Evolutionary conservation across 192 early-diverging fungal species (phyloP).

Genomic region (Podila epigama): DNA sequence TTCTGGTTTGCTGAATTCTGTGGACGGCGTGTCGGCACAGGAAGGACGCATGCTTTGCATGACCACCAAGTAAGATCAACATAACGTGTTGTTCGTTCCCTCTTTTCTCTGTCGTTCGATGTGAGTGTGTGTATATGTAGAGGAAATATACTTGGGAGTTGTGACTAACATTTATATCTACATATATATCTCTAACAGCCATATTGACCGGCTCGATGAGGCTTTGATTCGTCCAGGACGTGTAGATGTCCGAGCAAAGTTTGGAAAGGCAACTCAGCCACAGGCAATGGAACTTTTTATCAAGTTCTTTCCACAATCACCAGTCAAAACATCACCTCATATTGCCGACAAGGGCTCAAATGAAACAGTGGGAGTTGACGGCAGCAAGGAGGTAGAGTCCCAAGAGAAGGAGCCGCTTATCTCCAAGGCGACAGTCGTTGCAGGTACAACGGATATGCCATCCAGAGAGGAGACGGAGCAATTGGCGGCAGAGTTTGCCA

Average conservation of each 20-base stretch:
- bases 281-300: conserved; percentile 73
- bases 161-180: not conserved
- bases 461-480: conserved; percentile 5
- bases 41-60: conserved; percentile 79
- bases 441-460: not conserved
- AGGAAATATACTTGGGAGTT: too few relatives aligned
- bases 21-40: conserved; percentile 74
- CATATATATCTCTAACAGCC: conserved; percentile 31
- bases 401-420: not conserved
- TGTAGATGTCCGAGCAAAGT: conserved; percentile 65
- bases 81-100: not conserved
- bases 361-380: not conserved
- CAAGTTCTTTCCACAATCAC: conserved; percentile 64
- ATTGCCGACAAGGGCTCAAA: not conserved
- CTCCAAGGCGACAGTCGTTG: not conserved
- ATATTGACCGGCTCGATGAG: conserved; percentile 74
- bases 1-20: conserved; percentile 75
- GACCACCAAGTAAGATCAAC: conserved; percentile 72
- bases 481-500: conserved; percentile 48
- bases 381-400: not conserved
- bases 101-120: not conserved
- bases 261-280: conserved; percentile 63
- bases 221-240: conserved; percentile 78
- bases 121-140: not conserved
- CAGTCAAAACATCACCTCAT: not conserved